A percentile compares a stretch with the other conserved stretches of the same genome.
Conservation (phyloP, 2,329 filamentous ascomycete species). For the Aspergillus floridensis region DNA sequence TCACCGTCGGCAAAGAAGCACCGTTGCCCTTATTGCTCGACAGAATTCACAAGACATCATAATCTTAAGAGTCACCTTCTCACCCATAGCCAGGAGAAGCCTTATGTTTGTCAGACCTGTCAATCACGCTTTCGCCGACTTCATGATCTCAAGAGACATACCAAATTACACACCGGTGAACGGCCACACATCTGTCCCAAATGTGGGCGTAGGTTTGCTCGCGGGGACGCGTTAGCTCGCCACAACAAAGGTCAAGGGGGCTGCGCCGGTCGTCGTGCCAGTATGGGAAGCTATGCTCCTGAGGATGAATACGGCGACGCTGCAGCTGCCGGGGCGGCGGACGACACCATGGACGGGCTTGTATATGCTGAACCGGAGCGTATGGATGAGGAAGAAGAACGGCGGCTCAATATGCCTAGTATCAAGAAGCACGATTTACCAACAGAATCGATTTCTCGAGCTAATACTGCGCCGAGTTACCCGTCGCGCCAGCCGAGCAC, state of each 20-base stretch:
- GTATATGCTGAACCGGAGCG: slow-evolving; percentile 55
- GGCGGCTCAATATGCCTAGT: slow-evolving; percentile 59
- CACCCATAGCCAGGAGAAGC: slow-evolving; percentile 97
- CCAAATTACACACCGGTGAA: slow-evolving; percentile 94
- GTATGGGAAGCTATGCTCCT: slow-evolving; percentile 76
- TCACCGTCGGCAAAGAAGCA: slow-evolving; percentile 84
- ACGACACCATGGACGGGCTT: slow-evolving; percentile 63
- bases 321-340: slow-evolving; percentile 45
- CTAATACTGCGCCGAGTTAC: slow-evolving; percentile 43
- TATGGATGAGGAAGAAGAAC: slow-evolving; percentile 51
- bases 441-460: slow-evolving; percentile 50
- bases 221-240: slow-evolving; percentile 88
- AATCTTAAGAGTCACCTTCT: slow-evolving; percentile 96
- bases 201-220: slow-evolving; percentile 90
- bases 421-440: slow-evolving; percentile 68
- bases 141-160: slow-evolving; percentile 93
- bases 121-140: slow-evolving; percentile 86
- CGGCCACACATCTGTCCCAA: slow-evolving; percentile 92
- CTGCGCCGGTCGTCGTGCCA: slow-evolving; percentile 86
- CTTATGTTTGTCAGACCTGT: slow-evolving; percentile 91
- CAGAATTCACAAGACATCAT: slow-evolving; percentile 94
- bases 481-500: slow-evolving; percentile 70
- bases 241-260: slow-evolving; percentile 95
- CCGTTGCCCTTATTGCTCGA: slow-evolving; percentile 93
- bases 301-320: slow-evolving; percentile 65